Conservation (phyloP, 805 yeast genomes). For the Yamadazyma paraphyllophila region DNA sequence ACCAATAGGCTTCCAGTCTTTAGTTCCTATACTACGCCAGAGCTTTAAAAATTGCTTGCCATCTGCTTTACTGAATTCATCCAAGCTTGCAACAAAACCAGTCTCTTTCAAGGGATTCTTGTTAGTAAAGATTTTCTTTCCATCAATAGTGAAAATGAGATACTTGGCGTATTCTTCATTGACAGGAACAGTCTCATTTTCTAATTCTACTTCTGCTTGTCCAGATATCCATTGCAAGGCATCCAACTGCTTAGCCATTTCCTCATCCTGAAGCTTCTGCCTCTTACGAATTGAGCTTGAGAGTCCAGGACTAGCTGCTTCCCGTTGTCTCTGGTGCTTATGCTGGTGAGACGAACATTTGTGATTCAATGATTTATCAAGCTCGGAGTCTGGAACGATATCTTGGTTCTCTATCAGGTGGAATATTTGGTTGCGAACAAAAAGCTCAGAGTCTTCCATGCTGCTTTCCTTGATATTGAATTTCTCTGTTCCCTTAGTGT, state of each 20-base stretch:
- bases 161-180: slow-evolving; percentile 33
- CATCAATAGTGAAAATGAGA: slow-evolving; percentile 33
- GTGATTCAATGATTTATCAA: slow-evolving; percentile 12
- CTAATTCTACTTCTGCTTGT: slow-evolving; percentile 29
- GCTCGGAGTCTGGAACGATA: slow-evolving; percentile 14
- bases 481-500: slow-evolving; percentile 4
- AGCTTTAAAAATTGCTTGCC: slow-evolving; percentile 31
- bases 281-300: slow-evolving; percentile 14
- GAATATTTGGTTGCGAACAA: slow-evolving; percentile 15
- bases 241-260: slow-evolving; percentile 44
- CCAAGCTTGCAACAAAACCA: slow-evolving; percentile 43
- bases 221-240: slow-evolving; percentile 54
- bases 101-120: slow-evolving; percentile 39
- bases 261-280: slow-evolving; percentile 40
- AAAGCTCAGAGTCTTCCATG: slow-evolving; percentile 14
- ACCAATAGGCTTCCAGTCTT: slow-evolving; percentile 57
- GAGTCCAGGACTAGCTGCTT: neutral
- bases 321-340: neutral
- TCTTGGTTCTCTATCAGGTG: slow-evolving; percentile 8
- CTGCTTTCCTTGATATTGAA: slow-evolving; percentile 9
- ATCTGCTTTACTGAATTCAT: slow-evolving; percentile 32
- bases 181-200: slow-evolving; percentile 46
- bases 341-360: neutral
- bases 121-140: slow-evolving; percentile 29
- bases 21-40: slow-evolving; percentile 42